phyloP scores from a whole-genome alignment of 2,329 filamentous ascomycete genomes.

The Ascochyta pisi region DNA sequence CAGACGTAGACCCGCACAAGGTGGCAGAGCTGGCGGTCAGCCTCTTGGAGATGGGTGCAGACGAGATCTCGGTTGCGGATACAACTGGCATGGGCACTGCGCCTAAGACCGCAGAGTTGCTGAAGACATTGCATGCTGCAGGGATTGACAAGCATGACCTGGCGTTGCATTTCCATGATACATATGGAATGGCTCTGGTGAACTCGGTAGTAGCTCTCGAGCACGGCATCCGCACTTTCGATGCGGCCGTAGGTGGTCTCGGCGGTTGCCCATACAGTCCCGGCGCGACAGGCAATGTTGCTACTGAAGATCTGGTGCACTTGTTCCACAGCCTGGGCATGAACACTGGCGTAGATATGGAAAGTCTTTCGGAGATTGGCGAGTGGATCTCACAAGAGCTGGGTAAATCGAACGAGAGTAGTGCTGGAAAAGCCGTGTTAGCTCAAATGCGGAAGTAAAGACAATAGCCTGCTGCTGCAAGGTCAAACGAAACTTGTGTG shows the following conservation, averaged over 20 bases:
- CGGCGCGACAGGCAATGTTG: conserved; percentile 85
- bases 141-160: conserved; percentile 74
- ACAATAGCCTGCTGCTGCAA: neutral
- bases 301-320: conserved; percentile 84
- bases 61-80: conserved; percentile 89
- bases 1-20: conserved; percentile 64
- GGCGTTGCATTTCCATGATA: conserved; percentile 88
- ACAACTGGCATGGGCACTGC: conserved; percentile 90
- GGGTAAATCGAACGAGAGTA: conserved; percentile 46
- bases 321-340: conserved; percentile 75
- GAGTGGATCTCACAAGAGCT: conserved; percentile 50
- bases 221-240: conserved; percentile 79
- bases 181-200: conserved; percentile 83
- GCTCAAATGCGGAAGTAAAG: conserved; percentile 34
- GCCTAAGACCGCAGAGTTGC: conserved; percentile 69
- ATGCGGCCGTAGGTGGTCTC: conserved; percentile 78
- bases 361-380: conserved; percentile 45
- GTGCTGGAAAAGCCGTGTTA: conserved; percentile 49
- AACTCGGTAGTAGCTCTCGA: conserved; percentile 80
- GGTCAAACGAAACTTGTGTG: neutral
- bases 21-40: conserved; percentile 68
- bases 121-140: conserved; percentile 69
- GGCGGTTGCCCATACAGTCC: conserved; percentile 87
- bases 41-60: conserved; percentile 83
- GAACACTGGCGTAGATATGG: conserved; percentile 69